A percentile compares a stretch with the other conserved stretches of the same genome.
Conservation (phyloP, 176 grass and related monocot genomes). For the Tillandsia leiboldiana region DNA sequence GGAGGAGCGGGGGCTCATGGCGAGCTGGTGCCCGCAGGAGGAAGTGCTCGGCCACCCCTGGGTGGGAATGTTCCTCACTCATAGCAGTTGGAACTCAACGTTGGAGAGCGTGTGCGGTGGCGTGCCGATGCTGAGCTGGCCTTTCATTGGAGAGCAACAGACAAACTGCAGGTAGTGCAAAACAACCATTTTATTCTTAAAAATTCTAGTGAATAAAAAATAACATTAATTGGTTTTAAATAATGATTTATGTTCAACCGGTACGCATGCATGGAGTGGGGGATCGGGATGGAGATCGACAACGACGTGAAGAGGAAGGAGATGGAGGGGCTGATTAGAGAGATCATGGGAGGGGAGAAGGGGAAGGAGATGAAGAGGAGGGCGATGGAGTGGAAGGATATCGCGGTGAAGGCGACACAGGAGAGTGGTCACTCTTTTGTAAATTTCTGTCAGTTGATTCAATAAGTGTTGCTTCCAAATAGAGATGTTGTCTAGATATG, state of each 20-base stretch:
- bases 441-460: constrained; percentile 17
- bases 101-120: constrained; percentile 54
- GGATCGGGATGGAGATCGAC: constrained; percentile 45
- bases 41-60: constrained; percentile 38
- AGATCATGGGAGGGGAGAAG: constrained; percentile 43
- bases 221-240: no score
- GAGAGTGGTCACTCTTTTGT: constrained; percentile 19
- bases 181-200: no score
- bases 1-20: constrained; percentile 26
- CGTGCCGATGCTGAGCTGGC: constrained; percentile 67
- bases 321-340: constrained; percentile 36
- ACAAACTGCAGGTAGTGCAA: constrained; percentile 30
- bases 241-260: no score
- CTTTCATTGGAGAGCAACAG: constrained; percentile 52
- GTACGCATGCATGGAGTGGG: constrained; percentile 44
- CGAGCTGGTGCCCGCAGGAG: constrained; percentile 60
- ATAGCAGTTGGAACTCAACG: constrained; percentile 68
- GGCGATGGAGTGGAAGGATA: constrained; percentile 39
- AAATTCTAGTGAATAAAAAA: no score
- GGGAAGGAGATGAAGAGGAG: constrained; percentile 42
- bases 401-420: constrained; percentile 22
- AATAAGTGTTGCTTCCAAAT: constrained; percentile 23
- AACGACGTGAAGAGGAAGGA: constrained; percentile 33
- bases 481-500: background rate
- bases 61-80: constrained; percentile 51